Percentiles rank a stretch among this genome's conserved stretches.
Evolutionary conservation across 2,329 filamentous ascomycete species (phyloP).

Genomic region (Penicillium olsonii): DNA sequence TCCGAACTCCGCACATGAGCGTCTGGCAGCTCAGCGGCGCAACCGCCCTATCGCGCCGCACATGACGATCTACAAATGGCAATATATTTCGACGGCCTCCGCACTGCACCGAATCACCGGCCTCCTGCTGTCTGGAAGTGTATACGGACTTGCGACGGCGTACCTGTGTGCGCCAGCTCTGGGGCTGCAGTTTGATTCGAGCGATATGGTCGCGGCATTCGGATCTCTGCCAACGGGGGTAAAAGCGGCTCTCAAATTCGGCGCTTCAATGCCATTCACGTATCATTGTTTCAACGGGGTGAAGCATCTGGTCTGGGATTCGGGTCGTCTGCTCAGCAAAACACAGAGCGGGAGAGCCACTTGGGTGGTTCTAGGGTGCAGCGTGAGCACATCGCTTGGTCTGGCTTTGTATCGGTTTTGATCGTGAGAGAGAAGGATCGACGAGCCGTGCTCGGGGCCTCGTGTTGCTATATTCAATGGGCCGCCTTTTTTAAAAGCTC

Average conservation of each 20-base stretch:
- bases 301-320: slow-evolving; percentile 67
- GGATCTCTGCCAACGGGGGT: slow-evolving; percentile 56
- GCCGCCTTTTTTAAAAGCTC: slow-evolving; percentile 7
- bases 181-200: slow-evolving; percentile 65
- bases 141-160: slow-evolving; percentile 74
- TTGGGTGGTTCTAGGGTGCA: slow-evolving; percentile 15
- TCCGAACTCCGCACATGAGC: not conserved
- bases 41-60: slow-evolving; percentile 79
- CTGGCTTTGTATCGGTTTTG: slow-evolving; percentile 7
- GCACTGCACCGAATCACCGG: slow-evolving; percentile 79
- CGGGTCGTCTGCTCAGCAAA: slow-evolving; percentile 42
- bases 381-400: slow-evolving; percentile 7
- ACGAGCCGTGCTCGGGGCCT: not conserved
- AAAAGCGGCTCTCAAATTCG: slow-evolving; percentile 59
- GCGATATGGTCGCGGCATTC: slow-evolving; percentile 60
- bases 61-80: slow-evolving; percentile 75
- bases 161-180: slow-evolving; percentile 75
- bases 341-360: slow-evolving; percentile 10
- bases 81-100: slow-evolving; percentile 75
- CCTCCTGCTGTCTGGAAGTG: slow-evolving; percentile 63
- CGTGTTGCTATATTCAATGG: not conserved
- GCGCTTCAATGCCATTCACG: slow-evolving; percentile 61
- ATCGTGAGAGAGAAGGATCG: not conserved
- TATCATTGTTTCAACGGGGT: slow-evolving; percentile 66
- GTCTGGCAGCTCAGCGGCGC: slow-evolving; percentile 61